phyloP scores from a whole-genome alignment of 2,329 filamentous ascomycete genomes.

The Teratosphaeria epicoccoides region DNA sequence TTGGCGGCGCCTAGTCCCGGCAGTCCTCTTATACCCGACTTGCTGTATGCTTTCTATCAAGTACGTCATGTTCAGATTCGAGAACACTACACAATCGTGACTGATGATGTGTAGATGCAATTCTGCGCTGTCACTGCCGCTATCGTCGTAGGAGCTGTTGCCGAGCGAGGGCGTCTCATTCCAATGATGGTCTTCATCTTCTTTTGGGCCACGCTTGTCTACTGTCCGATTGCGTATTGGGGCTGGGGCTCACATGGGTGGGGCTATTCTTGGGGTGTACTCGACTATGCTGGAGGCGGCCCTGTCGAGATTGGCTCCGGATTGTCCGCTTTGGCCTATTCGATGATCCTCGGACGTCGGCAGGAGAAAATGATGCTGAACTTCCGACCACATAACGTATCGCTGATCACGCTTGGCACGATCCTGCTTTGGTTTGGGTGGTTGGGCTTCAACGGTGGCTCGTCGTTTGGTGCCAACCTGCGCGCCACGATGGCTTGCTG shows the following conservation, averaged over 20 bases:
- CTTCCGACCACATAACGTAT: constrained; percentile 98
- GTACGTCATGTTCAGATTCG: constrained; percentile 35
- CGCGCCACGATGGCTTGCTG: constrained; percentile 94
- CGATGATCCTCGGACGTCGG: constrained; percentile 84
- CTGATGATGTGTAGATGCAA: constrained; percentile 59
- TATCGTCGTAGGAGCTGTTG: constrained; percentile 83
- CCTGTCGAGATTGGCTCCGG: constrained; percentile 96
- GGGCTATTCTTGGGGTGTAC: constrained; percentile 79
- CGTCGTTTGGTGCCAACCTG: constrained; percentile 63
- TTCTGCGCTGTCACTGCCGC: constrained; percentile 89
- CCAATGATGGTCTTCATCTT: constrained; percentile 94
- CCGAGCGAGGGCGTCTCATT: constrained; percentile 84
- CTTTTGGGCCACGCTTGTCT: constrained; percentile 93
- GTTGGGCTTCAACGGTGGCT: constrained; percentile 98
- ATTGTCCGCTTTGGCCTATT: constrained; percentile 87
- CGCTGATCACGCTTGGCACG: constrained; percentile 89
- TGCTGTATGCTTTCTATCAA: constrained; percentile 92
- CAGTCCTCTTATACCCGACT: constrained; percentile 74
- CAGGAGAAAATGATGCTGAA: constrained; percentile 99
- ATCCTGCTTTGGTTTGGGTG: constrained; percentile 97
- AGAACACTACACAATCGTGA: neutral
- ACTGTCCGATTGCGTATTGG: constrained; percentile 95
- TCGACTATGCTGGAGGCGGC: constrained; percentile 93
- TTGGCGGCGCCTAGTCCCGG: constrained; percentile 77
- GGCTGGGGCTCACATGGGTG: constrained; percentile 92